Percentiles rank a stretch among this genome's conserved stretches.
Evolutionary conservation across 257 asterid species (phyloP).

Genomic region (Solanum boliviense): DNA sequence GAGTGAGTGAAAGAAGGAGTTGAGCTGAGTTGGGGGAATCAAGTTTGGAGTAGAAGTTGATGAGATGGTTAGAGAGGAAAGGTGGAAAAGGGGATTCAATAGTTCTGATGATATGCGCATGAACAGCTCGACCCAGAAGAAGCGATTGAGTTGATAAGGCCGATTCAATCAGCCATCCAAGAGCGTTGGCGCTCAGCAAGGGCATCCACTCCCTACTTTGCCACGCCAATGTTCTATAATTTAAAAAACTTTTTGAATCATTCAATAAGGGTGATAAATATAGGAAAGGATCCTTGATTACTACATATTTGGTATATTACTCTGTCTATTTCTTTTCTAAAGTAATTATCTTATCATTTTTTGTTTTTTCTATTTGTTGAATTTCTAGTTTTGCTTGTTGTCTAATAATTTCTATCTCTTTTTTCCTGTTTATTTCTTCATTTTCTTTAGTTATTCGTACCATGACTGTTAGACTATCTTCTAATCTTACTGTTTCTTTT

Average conservation of each 20-base stretch:
- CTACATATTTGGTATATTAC: too few species aligned
- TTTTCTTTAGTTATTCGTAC: too few species aligned
- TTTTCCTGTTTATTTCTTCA: too few species aligned
- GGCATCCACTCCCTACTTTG: constrained; percentile 16
- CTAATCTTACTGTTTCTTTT: too few species aligned
- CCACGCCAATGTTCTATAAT: neutral
- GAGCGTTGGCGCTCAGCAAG: constrained; percentile 32
- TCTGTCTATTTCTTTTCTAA: too few species aligned
- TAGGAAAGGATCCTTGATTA: neutral
- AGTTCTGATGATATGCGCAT: constrained; percentile 39
- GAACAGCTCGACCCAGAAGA: constrained; percentile 55
- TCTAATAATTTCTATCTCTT: too few species aligned
- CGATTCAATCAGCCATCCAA: constrained; percentile 51
- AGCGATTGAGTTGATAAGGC: constrained; percentile 50
- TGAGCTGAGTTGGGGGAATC: constrained; percentile 46
- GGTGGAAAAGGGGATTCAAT: constrained; percentile 29
- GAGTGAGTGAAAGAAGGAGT: constrained; percentile 39
- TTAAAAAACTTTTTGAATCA: too few species aligned
- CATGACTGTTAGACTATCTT: too few species aligned
- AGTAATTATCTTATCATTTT: too few species aligned
- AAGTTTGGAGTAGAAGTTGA: constrained; percentile 88
- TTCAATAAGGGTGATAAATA: too few species aligned
- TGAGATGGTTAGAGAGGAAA: constrained; percentile 64
- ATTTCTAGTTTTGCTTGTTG: too few species aligned
- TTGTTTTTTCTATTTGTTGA: too few species aligned